These are phyloP conservation scores for Lodderomyces margitis DNA, from an alignment of 1,139 yeast genomes.

Conservation along the genomic window DNA sequence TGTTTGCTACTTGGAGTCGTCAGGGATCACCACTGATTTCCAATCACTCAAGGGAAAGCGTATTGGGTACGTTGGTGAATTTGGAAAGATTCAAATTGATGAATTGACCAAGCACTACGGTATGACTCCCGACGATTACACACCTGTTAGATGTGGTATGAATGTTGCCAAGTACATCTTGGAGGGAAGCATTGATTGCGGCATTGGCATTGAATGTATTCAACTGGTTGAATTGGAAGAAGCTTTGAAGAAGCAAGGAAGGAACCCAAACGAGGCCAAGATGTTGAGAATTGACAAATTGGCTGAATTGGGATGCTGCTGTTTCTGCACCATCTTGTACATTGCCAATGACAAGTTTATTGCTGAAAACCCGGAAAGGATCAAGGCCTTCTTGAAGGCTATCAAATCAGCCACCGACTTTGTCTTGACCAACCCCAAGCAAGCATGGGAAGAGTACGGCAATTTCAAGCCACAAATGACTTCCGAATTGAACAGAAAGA, in stretches of 20 bases:
- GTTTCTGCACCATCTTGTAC: conserved; percentile 57
- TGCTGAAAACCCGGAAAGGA: conserved; percentile 48
- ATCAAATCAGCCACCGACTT: conserved; percentile 51
- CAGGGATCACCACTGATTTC: conserved; percentile 53
- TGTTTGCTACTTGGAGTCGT: conserved; percentile 48
- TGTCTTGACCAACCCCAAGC: conserved; percentile 40
- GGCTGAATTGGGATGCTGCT: conserved; percentile 60
- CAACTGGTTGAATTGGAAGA: conserved; percentile 60
- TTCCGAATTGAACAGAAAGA: conserved; percentile 40
- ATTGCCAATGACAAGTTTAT: conserved; percentile 53
- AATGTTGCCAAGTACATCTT: conserved; percentile 56
- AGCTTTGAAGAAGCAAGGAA: conserved; percentile 43
- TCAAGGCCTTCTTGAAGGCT: conserved; percentile 44
- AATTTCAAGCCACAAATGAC: conserved; percentile 51
- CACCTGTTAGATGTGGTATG: conserved; percentile 63
- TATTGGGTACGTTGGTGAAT: conserved; percentile 59
- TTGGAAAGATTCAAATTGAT: conserved; percentile 58
- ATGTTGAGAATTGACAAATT: conserved; percentile 57
- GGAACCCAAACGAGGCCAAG: conserved; percentile 47
- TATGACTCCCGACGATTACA: conserved; percentile 54
- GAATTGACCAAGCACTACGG: conserved; percentile 56
- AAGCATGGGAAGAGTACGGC: conserved; percentile 47
- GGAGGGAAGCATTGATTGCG: conserved; percentile 56
- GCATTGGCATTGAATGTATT: conserved; percentile 58
- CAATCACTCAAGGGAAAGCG: conserved; percentile 50